A percentile compares a stretch with the other conserved stretches of the same genome.
Evolutionary conservation across 176 grass and related monocot species (phyloP).

Genomic region (Cenchrus americanus): DNA sequence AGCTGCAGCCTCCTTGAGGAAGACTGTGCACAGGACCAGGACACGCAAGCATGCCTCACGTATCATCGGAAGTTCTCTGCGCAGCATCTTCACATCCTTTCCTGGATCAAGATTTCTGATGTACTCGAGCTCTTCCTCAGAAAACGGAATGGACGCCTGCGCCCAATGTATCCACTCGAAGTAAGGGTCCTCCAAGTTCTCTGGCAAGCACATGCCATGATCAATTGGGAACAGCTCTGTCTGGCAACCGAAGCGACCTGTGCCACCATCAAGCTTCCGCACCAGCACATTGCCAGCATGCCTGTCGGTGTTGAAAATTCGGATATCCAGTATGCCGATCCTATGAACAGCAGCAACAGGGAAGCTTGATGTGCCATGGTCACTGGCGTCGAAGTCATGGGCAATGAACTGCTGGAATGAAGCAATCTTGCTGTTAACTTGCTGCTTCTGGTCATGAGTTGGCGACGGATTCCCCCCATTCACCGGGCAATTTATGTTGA

Average conservation of each 20-base stretch:
- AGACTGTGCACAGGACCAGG: conserved; percentile 62
- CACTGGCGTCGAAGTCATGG: conserved; percentile 80
- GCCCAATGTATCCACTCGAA: conserved; percentile 85
- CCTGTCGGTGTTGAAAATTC: conserved; percentile 88
- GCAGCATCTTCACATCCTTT: conserved; percentile 56
- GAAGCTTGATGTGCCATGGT: conserved; percentile 75
- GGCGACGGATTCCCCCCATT: conserved; percentile 33
- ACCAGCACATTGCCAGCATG: conserved; percentile 84
- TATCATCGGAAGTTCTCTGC: conserved; percentile 62
- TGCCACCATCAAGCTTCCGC: conserved; percentile 56
- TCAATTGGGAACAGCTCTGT: conserved; percentile 83
- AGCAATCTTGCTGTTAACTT: conserved; percentile 71
- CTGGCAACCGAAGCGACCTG: conserved; percentile 62
- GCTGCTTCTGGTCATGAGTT: conserved; percentile 54
- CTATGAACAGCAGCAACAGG: conserved; percentile 75
- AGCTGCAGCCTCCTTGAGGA: conserved; percentile 65
- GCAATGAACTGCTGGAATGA: conserved; percentile 83
- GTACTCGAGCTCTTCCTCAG: conserved; percentile 73
- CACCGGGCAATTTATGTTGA: conserved; percentile 62
- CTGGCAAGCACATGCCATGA: conserved; percentile 71
- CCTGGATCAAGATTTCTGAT: conserved; percentile 58
- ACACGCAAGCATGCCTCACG: conserved; percentile 67
- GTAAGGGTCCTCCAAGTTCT: conserved; percentile 79
- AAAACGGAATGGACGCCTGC: conserved; percentile 65
- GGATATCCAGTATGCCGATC: conserved; percentile 81